These are phyloP conservation scores for Podosphaera fusca DNA, from an alignment of 2,329 filamentous ascomycete genomes.

Conservation along the genomic window DNA sequence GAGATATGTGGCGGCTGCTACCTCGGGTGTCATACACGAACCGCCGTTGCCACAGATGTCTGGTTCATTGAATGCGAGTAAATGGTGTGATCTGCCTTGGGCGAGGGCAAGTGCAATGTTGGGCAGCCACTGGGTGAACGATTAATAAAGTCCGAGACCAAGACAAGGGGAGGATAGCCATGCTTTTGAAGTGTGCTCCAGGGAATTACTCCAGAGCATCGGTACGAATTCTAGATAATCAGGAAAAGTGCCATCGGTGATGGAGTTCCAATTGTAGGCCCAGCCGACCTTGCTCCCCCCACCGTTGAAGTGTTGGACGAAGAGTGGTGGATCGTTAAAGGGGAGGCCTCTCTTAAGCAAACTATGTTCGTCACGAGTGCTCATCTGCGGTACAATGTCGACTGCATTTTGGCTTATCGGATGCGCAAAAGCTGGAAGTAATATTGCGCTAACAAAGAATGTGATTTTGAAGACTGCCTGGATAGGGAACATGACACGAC, in stretches of 20 bases:
- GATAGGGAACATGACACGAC: too few relatives aligned
- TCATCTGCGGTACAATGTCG: too few relatives aligned
- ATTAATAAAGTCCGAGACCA: background rate
- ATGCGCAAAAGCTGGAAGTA: too few relatives aligned
- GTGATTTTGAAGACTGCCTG: too few relatives aligned
- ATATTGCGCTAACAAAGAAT: too few relatives aligned
- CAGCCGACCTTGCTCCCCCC: conserved; percentile 18
- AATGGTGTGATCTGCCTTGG: conserved; percentile 24
- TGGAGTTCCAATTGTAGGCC: conserved; percentile 44
- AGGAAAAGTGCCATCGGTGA: conserved; percentile 20
- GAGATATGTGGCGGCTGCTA: conserved; percentile 19
- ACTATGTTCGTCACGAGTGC: background rate
- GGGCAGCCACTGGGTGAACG: conserved; percentile 20
- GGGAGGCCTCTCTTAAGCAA: conserved; percentile 5
- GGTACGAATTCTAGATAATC: conserved; percentile 34
- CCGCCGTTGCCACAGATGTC: conserved; percentile 2
- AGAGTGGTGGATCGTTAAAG: conserved; percentile 4
- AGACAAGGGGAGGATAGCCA: background rate
- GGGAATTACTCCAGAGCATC: conserved; percentile 33
- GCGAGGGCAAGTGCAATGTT: conserved; percentile 1
- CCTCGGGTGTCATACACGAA: conserved; percentile 19
- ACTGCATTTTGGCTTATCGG: too few relatives aligned
- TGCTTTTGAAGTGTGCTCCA: conserved; percentile 20
- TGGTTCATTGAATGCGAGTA: conserved; percentile 31
- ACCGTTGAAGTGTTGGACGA: conserved; percentile 5